Conservation (phyloP, 495 filamentous ascomycete genomes). For the Hypoxylon trugodes region DNA sequence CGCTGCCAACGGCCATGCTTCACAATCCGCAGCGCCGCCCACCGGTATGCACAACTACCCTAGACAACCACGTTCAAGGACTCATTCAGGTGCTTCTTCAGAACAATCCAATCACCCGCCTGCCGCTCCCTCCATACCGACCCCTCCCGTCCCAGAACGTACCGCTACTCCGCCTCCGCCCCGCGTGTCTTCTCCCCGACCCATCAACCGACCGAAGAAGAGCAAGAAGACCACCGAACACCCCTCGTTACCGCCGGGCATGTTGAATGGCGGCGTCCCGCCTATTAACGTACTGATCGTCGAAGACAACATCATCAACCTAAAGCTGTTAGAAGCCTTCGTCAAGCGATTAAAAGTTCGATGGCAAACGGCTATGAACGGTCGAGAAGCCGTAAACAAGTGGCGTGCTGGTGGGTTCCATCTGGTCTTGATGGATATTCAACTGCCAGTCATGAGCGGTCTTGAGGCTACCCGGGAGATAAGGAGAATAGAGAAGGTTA, state of each 20-base stretch:
- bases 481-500: conserved; percentile 84
- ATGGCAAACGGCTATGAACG: conserved; percentile 97
- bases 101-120: conserved; percentile 50
- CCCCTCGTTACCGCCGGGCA: conserved; percentile 65
- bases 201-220: conserved; percentile 55
- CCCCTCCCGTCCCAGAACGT: conserved; percentile 41
- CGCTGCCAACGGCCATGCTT: conserved; percentile 56
- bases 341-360: conserved; percentile 96
- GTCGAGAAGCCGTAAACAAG: conserved; percentile 88
- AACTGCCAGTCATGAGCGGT: conserved; percentile 96
- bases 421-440: conserved; percentile 97
- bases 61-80: conserved; percentile 51
- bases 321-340: conserved; percentile 90
- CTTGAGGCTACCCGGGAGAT: conserved; percentile 98
- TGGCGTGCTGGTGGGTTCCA: conserved; percentile 97
- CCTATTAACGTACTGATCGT: conserved; percentile 98
- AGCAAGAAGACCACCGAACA: conserved; percentile 63
- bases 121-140: conserved; percentile 43
- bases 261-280: conserved; percentile 84
- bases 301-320: conserved; percentile 98
- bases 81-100: conserved; percentile 62
- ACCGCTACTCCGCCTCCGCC: conserved; percentile 64
- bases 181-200: conserved; percentile 68
- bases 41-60: conserved; percentile 52
- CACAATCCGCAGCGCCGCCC: conserved; percentile 39